These are phyloP conservation scores for Termitomyces sp. DNA, from an alignment of 768 basidiomycete genomes.

Conservation along the genomic window DNA sequence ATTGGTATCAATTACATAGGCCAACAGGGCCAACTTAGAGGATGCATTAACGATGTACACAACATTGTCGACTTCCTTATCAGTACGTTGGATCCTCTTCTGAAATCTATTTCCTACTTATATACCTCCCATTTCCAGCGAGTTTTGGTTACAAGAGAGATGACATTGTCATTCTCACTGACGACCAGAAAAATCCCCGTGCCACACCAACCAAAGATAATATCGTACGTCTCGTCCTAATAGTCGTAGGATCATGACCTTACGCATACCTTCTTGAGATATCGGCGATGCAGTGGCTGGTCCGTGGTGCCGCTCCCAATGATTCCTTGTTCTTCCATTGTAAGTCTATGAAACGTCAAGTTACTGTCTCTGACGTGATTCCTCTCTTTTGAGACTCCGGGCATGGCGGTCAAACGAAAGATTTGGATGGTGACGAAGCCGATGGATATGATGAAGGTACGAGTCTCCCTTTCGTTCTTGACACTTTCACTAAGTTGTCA, in stretches of 20 bases:
- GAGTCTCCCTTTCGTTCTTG: not conserved
- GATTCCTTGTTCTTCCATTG: conserved; percentile 92
- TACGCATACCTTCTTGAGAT: conserved; percentile 31
- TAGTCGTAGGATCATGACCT: not conserved
- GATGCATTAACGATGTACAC: conserved; percentile 89
- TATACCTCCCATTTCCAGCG: conserved; percentile 23
- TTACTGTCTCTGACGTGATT: not conserved
- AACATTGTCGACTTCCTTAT: conserved; percentile 78
- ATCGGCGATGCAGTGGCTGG: conserved; percentile 90
- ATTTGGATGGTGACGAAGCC: conserved; percentile 74
- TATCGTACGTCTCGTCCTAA: conserved; percentile 45
- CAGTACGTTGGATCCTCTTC: conserved; percentile 33
- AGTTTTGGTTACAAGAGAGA: conserved; percentile 63
- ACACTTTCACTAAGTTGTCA: not conserved
- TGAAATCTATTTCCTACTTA: not conserved
- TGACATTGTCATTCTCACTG: conserved; percentile 84
- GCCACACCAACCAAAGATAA: conserved; percentile 74
- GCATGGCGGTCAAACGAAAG: conserved; percentile 89
- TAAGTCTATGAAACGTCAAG: conserved; percentile 20
- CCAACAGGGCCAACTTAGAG: conserved; percentile 57
- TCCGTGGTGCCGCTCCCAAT: conserved; percentile 67
- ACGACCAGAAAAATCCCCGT: conserved; percentile 59
- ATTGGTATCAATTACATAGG: conserved; percentile 88
- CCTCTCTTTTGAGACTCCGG: conserved; percentile 62
- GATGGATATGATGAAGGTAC: conserved; percentile 82